A percentile compares a stretch with the other conserved stretches of the same genome.
These are phyloP conservation scores for Euptelea pleiosperma DNA, from an alignment of 164 flowering plant species.

Conservation along the genomic window DNA sequence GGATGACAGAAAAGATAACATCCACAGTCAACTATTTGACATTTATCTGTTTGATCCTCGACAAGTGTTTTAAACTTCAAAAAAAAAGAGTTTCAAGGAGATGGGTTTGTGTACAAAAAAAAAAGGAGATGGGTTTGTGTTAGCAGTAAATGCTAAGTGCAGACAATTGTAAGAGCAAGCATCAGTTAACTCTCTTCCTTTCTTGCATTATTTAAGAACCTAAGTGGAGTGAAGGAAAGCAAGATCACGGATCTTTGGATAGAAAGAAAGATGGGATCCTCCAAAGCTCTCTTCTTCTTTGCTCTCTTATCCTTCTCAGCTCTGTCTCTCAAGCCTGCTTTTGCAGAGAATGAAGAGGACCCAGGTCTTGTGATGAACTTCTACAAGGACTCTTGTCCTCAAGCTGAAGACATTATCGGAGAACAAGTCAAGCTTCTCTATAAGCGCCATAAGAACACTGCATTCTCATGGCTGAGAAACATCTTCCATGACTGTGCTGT, in stretches of 20 bases:
- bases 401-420: constrained; percentile 87
- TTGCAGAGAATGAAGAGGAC: constrained; percentile 49
- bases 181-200: neutral
- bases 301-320: constrained; percentile 37
- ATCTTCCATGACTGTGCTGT: constrained; percentile 99
- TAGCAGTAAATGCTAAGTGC: constrained; percentile 6
- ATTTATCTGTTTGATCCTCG: too few relatives aligned
- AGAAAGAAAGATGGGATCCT: constrained; percentile 42
- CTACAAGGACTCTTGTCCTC: constrained; percentile 91
- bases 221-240: constrained; percentile 7
- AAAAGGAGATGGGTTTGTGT: neutral
- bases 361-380: constrained; percentile 82
- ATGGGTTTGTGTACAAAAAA: neutral
- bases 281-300: constrained; percentile 42
- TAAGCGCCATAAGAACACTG: constrained; percentile 99
- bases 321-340: constrained; percentile 26
- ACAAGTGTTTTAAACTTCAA: neutral
- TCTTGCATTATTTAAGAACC: constrained; percentile 20
- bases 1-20: neutral
- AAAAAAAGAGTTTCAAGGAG: neutral
- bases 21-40: neutral
- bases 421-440: constrained; percentile 93
- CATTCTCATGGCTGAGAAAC: constrained; percentile 98
- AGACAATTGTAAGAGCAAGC: neutral
- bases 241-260: constrained; percentile 10